Percentiles rank a stretch among this genome's conserved stretches.
phyloP scores from a whole-genome alignment of 306 rosid species.

The Vigna nakashimae region DNA sequence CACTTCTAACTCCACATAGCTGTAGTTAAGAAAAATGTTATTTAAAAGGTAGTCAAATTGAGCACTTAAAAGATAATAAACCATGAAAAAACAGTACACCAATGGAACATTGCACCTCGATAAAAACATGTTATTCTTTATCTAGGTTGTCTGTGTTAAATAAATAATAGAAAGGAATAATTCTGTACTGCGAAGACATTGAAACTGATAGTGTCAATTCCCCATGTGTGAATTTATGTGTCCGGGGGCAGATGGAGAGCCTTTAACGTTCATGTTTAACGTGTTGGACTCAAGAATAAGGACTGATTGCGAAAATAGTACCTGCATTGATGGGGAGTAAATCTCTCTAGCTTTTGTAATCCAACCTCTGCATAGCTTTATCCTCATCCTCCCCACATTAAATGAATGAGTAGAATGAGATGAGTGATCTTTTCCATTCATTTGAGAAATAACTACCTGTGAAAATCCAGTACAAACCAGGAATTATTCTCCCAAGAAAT shows the following conservation, averaged over 20 bases:
- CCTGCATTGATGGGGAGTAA: conserved; percentile 93
- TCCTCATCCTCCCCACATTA: conserved; percentile 94
- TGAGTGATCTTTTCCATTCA: conserved; percentile 88
- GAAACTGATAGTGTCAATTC: not conserved
- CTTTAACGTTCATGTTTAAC: not conserved
- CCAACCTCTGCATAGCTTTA: conserved; percentile 96
- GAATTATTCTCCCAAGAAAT: conserved; percentile 22
- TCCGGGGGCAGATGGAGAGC: not conserved
- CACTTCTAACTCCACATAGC: conserved; percentile 87
- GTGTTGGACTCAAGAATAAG: conserved; percentile 12
- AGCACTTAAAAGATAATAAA: conserved; percentile 11
- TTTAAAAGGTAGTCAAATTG: conserved; percentile 38
- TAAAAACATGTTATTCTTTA: conserved; percentile 5
- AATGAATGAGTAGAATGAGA: conserved; percentile 88
- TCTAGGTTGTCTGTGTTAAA: conserved; percentile 12
- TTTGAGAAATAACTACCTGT: conserved; percentile 84
- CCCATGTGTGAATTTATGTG: not conserved
- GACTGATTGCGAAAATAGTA: conserved; percentile 38
- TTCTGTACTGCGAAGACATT: not conserved
- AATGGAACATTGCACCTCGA: conserved; percentile 23
- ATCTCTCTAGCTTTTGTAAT: conserved; percentile 95
- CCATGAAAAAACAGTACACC: not conserved
- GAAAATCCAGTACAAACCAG: conserved; percentile 39
- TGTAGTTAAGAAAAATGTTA: conserved; percentile 40
- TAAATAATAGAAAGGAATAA: not conserved